phyloP scores from a whole-genome alignment of 768 basidiomycete species.

The Trametes coccinea region DNA sequence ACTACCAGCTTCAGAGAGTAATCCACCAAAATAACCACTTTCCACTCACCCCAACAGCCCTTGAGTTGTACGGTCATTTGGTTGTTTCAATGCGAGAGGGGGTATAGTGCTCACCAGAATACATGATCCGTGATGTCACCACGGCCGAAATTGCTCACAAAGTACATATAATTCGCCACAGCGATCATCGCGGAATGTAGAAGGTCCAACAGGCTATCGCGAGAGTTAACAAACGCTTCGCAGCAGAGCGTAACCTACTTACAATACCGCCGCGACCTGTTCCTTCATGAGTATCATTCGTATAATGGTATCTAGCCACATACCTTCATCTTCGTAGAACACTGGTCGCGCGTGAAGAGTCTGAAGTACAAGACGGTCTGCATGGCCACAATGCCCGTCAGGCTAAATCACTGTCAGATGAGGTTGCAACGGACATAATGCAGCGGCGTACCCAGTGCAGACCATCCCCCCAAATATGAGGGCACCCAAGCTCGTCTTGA shows the following conservation, averaged over 20 bases:
- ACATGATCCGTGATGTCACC: slow-evolving; percentile 23
- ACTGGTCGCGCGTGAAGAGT: slow-evolving; percentile 23
- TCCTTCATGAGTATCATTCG: neutral
- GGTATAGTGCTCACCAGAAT: slow-evolving; percentile 21
- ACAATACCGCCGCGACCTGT: slow-evolving; percentile 26
- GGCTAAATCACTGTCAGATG: slow-evolving; percentile 3
- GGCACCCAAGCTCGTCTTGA: slow-evolving; percentile 22
- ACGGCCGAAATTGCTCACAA: slow-evolving; percentile 26
- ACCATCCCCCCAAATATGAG: slow-evolving; percentile 28
- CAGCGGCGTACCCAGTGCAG: slow-evolving; percentile 23
- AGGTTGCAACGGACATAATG: neutral
- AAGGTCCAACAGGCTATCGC: slow-evolving; percentile 26
- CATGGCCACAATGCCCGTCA: slow-evolving; percentile 30
- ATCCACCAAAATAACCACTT: neutral
- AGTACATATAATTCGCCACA: slow-evolving; percentile 27
- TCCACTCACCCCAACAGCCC: slow-evolving; percentile 16
- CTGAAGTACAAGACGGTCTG: slow-evolving; percentile 28
- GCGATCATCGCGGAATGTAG: slow-evolving; percentile 28
- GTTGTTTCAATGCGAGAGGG: neutral
- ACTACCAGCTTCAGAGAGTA: neutral
- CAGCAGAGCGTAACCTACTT: neutral
- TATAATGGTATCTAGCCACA: neutral
- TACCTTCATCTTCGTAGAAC: slow-evolving; percentile 25
- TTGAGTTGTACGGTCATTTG: neutral
- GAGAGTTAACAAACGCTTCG: neutral